Conservation (phyloP, 2,329 filamentous ascomycete species). For the Cytospora leucostoma region DNA sequence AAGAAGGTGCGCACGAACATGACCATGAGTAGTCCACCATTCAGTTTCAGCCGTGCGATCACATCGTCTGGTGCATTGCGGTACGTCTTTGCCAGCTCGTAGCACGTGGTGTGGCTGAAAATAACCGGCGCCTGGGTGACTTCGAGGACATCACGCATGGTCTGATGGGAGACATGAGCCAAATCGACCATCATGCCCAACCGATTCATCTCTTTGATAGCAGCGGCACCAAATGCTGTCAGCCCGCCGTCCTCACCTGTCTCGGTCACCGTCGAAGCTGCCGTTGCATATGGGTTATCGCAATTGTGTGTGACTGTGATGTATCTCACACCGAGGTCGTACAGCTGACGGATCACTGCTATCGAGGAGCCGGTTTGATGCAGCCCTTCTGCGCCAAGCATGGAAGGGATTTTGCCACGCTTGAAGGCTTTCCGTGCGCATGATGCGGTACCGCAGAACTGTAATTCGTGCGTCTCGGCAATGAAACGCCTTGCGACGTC, state of each 20-base stretch:
- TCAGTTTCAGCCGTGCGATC: constrained; percentile 17
- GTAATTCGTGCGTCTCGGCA: constrained; percentile 1
- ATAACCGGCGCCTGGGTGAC: constrained; percentile 29
- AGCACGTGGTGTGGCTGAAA: constrained; percentile 27
- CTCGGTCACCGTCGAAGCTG: constrained; percentile 8
- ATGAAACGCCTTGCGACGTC: constrained; percentile 11
- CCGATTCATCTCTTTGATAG: constrained; percentile 37
- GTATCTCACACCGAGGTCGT: constrained; percentile 32
- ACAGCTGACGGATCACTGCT: constrained; percentile 15
- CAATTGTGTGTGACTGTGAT: constrained; percentile 28
- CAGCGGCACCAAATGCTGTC: constrained; percentile 29
- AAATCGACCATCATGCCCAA: constrained; percentile 34
- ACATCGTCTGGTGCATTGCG: constrained; percentile 39
- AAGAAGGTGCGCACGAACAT: constrained; percentile 31
- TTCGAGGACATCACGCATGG: constrained; percentile 29
- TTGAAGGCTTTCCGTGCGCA: constrained; percentile 7
- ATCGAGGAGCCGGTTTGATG: constrained; percentile 18
- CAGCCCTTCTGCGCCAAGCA: constrained; percentile 17
- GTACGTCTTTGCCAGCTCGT: constrained; percentile 29
- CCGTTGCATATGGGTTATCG: constrained; percentile 14
- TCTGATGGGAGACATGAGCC: constrained; percentile 27
- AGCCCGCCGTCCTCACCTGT: constrained; percentile 27
- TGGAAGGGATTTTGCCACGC: constrained; percentile 7
- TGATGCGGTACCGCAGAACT: constrained; percentile 2
- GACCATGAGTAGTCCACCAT: constrained; percentile 25